Evolutionary conservation across 441 rosid genomes (phyloP), one percentile per base, ranked within the genome.

Genomic region (Melastoma candidum): DNA sequence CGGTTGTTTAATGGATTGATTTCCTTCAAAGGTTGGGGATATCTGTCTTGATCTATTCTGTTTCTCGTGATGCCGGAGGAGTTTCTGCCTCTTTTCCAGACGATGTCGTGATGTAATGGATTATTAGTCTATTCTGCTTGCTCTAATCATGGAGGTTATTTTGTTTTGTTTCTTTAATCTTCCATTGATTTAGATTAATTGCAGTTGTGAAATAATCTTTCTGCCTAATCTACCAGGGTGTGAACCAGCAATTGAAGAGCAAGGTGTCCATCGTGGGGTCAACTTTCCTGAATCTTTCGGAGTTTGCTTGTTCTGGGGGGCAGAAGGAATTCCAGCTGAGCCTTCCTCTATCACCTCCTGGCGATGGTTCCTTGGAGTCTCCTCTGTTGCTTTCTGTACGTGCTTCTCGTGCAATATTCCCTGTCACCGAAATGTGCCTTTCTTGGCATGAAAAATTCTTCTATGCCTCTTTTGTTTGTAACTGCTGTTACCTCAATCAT

Each of bases 201-300:
- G 41, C 8, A 8, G 7, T 32, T 32, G 41, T 32, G 41, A 32
- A 32, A 8, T 1, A 8, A 4, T 32, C 41, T 32, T 32, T 32
- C 8, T 32, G 41, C 41, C 41, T 32, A 4, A 6, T 32, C 8
- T 32, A 2, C 41, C 58, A 80, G 95, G 80, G 72, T 47, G 29
- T 74, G 55, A 67, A 65, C 53, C 77, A 71, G 52, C 78, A 69
- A 45, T 51, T 71, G 3, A 71, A 72, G 54, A 73, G 58, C 60
- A 80, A 73, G 61, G 69, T 59, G 56, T 60, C 63, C 36, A 57
- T 71, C 32, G 51, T 78, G 57, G 90, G 90, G 53, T 72, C 82
- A 39, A 82, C 81, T 47, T 58, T 66, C 11, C 13, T 84, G 51
- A 80, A 84, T 66, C 76, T 84, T 13, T 77, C 84, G 11, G 84